phyloP scores from a whole-genome alignment of 2,329 filamentous ascomycete genomes.

The Sclerotinia glacialis region DNA sequence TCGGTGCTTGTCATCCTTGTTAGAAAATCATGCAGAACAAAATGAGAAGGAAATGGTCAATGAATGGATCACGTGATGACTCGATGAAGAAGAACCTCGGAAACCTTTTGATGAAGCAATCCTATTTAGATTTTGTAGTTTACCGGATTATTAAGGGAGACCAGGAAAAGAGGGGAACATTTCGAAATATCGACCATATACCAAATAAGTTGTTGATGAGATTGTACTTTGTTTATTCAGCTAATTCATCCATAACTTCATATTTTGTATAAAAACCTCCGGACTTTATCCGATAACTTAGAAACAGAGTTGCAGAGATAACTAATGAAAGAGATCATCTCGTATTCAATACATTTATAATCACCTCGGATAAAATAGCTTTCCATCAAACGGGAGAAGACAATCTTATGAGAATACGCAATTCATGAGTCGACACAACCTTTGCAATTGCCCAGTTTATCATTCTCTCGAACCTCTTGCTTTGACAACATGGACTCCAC shows the following conservation, averaged over 20 bases:
- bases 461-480: neutral
- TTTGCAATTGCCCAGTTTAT: neutral
- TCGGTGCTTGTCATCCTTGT: neutral
- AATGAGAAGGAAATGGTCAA: neutral
- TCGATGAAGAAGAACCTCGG: no score
- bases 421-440: neutral
- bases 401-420: neutral
- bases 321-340: neutral
- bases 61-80: neutral
- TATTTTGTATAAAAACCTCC: neutral
- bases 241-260: neutral
- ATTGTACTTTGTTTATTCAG: neutral
- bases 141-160: no score
- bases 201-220: no score
- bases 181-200: no score
- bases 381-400: neutral
- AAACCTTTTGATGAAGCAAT: no score
- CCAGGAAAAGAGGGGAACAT: no score
- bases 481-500: slow-evolving; percentile 28
- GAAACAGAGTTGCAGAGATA: neutral
- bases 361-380: neutral
- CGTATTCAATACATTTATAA: neutral
- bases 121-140: no score
- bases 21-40: slow-evolving; percentile 3
- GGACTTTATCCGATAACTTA: slow-evolving; percentile 4